Evolutionary conservation across 2,329 filamentous ascomycete genomes (phyloP).

Genomic region (Penicillium concentricum): DNA sequence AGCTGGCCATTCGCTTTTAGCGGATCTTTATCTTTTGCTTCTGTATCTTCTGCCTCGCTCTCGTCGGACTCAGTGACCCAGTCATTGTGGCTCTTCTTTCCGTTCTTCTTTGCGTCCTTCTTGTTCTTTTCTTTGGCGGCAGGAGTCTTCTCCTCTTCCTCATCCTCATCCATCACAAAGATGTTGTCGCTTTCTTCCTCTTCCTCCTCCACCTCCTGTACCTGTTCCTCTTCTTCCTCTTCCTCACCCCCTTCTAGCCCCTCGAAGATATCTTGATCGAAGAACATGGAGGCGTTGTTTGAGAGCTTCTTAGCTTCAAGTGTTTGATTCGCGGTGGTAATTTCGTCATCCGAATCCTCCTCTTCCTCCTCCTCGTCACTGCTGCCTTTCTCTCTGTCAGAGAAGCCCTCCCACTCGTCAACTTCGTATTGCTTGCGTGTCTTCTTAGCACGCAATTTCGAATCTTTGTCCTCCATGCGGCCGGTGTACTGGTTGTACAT

Average conservation of each 20-base stretch:
- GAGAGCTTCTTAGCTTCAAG: slow-evolving; percentile 61
- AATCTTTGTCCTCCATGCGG: slow-evolving; percentile 73
- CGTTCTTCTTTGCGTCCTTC: slow-evolving; percentile 22
- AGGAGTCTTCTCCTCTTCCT: slow-evolving; percentile 17
- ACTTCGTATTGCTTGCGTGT: slow-evolving; percentile 77
- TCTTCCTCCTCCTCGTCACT: slow-evolving; percentile 61
- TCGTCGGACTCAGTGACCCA: slow-evolving; percentile 37
- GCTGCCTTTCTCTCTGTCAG: slow-evolving; percentile 60
- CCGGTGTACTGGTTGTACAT: slow-evolving; percentile 87
- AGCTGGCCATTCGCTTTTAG: slow-evolving; percentile 45
- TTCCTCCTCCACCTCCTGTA: slow-evolving; percentile 30
- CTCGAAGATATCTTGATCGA: slow-evolving; percentile 92
- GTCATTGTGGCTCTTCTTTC: slow-evolving; percentile 22
- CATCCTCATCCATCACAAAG: slow-evolving; percentile 37
- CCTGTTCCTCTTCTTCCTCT: slow-evolving; percentile 50
- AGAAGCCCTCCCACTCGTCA: slow-evolving; percentile 91
- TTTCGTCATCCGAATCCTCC: slow-evolving; percentile 19
- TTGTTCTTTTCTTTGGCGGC: slow-evolving; percentile 22
- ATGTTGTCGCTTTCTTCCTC: slow-evolving; percentile 39
- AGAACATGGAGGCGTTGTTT: slow-evolving; percentile 82
- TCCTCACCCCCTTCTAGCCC: slow-evolving; percentile 69
- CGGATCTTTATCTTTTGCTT: slow-evolving; percentile 40
- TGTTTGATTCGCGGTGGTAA: slow-evolving; percentile 30
- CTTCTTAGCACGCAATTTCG: slow-evolving; percentile 88
- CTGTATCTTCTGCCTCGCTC: slow-evolving; percentile 31